Percentiles rank a stretch among this genome's conserved stretches.
These are phyloP conservation scores for Fraxinus paxiana DNA, from an alignment of 305 asterid genomes.

Conservation along the genomic window DNA sequence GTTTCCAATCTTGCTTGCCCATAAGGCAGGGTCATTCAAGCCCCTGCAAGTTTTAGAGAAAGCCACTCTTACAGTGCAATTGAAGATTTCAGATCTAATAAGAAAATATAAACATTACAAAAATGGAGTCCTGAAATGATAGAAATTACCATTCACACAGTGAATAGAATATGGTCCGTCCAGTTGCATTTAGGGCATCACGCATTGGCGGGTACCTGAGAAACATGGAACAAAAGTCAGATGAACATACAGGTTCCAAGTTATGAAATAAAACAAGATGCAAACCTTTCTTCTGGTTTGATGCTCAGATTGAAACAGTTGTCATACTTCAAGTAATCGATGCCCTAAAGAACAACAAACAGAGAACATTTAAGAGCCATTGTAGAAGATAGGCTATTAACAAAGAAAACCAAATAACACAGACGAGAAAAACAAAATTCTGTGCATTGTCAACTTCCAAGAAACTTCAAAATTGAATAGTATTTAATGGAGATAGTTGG, in stretches of 20 bases:
- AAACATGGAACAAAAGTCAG: conserved; percentile 21
- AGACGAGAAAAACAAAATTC: background rate
- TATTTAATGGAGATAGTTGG: no score
- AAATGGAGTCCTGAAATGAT: background rate
- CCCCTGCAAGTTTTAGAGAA: conserved; percentile 55
- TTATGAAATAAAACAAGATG: conserved; percentile 1
- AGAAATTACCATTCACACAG: conserved; percentile 80
- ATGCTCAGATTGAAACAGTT: conserved; percentile 91
- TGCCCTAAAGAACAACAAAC: conserved; percentile 44
- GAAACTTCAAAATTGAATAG: background rate
- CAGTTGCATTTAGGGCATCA: conserved; percentile 86
- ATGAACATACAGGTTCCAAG: conserved; percentile 15
- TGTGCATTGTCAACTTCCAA: background rate
- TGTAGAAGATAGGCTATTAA: conserved; percentile 1
- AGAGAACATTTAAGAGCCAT: background rate
- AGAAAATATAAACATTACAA: background rate
- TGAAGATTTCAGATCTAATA: background rate
- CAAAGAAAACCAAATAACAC: background rate
- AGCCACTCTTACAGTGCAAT: conserved; percentile 20
- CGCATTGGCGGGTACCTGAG: conserved; percentile 93
- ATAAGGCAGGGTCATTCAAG: conserved; percentile 75
- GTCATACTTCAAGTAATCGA: conserved; percentile 94
- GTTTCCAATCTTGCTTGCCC: conserved; percentile 88
- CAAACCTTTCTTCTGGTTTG: conserved; percentile 66
- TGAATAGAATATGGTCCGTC: conserved; percentile 72